Percentiles rank a stretch among this genome's conserved stretches.
These are phyloP conservation scores for Trametes pubescens DNA, from an alignment of 1,284 basidiomycete species.

Conservation along the genomic window DNA sequence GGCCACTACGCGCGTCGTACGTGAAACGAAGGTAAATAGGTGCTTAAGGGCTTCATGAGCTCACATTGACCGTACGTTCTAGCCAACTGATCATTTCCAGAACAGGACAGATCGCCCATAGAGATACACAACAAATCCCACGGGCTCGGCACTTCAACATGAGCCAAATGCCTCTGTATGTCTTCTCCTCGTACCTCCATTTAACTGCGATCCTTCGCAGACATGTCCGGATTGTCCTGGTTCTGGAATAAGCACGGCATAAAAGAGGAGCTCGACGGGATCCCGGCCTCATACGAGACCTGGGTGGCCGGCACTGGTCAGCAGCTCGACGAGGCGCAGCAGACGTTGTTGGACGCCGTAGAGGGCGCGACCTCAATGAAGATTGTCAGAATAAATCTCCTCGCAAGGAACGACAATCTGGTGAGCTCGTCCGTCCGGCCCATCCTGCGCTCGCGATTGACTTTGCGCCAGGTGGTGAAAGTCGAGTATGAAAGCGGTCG, in stretches of 20 bases:
- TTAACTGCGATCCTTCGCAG: too few relatives aligned
- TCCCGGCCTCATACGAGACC: slow-evolving; percentile 5
- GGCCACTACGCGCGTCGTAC: too few relatives aligned
- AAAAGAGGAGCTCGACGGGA: neutral
- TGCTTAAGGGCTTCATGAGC: too few relatives aligned
- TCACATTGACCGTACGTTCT: too few relatives aligned
- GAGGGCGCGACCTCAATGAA: neutral
- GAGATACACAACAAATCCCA: too few relatives aligned
- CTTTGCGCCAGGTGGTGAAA: slow-evolving; percentile 5
- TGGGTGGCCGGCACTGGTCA: slow-evolving; percentile 2
- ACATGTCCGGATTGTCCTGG: neutral
- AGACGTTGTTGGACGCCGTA: neutral
- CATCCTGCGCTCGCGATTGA: neutral
- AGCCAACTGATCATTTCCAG: too few relatives aligned
- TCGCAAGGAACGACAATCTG: neutral
- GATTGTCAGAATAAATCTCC: slow-evolving; percentile 4
- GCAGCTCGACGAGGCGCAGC: neutral
- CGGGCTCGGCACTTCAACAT: too few relatives aligned
- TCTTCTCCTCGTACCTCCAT: too few relatives aligned
- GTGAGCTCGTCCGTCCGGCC: neutral
- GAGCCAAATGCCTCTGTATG: too few relatives aligned
- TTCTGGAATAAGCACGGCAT: slow-evolving; percentile 12
- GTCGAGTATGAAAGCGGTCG: slow-evolving; percentile 7
- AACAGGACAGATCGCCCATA: too few relatives aligned
- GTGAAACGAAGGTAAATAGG: too few relatives aligned